Evolutionary conservation across 2,329 filamentous ascomycete species (phyloP).

Genomic region (Mollisiaceae sp.): DNA sequence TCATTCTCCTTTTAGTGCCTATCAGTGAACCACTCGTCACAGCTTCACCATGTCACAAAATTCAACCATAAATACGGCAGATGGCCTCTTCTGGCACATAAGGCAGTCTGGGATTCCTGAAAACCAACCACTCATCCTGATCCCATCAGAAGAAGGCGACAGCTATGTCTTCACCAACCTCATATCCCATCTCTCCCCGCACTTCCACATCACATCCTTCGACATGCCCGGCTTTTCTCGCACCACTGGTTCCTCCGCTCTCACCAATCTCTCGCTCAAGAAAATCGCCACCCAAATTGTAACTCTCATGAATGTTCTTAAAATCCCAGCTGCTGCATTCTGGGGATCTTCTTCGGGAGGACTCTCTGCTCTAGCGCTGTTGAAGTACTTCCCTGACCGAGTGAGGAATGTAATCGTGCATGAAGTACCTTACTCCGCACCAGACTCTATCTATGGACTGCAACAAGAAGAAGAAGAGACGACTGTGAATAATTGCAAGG

Average conservation of each 20-base stretch:
- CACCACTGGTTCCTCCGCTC: not conserved
- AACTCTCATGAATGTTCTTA: not conserved
- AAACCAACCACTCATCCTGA: not conserved
- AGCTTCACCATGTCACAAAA: not conserved
- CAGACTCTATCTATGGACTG: not conserved
- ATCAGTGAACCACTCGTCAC: not conserved
- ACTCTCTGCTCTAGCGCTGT: not conserved
- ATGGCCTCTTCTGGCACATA: not conserved
- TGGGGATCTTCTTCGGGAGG: not conserved
- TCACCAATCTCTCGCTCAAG: not conserved
- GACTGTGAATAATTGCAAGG: not conserved
- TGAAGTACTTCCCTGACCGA: not conserved
- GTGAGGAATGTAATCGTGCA: not conserved
- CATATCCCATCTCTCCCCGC: not conserved
- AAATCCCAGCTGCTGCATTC: not conserved
- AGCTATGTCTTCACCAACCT: not conserved
- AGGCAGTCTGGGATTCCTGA: not conserved
- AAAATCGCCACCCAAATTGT: not conserved
- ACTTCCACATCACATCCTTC: constrained; percentile 1
- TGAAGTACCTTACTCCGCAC: not conserved
- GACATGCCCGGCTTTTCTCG: not conserved
- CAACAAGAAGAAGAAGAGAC: not conserved
- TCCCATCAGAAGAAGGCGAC: not conserved
- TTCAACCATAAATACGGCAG: not conserved
- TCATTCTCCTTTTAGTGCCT: not conserved